These are phyloP conservation scores for Quercus gilva DNA, from an alignment of 306 rosid genomes.

Conservation along the genomic window DNA sequence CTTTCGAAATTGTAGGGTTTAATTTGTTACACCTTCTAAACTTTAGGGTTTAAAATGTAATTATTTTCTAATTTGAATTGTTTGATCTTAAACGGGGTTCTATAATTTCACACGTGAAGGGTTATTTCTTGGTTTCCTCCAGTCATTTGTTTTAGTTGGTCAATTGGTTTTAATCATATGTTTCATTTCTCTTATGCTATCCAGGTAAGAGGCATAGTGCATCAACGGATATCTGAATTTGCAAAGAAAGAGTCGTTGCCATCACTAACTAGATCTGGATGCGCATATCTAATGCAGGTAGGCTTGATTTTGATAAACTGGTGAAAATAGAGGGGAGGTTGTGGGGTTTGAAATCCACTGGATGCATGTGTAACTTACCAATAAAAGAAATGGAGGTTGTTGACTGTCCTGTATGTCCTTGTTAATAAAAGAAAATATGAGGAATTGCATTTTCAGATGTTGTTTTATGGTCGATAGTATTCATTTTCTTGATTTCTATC, in stretches of 20 bases:
- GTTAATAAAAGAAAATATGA: not conserved
- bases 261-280: conserved; percentile 94
- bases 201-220: conserved; percentile 83
- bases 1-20: no score
- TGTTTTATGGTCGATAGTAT: not conserved
- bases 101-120: no score
- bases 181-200: conserved; percentile 28
- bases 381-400: not conserved
- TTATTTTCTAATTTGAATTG: no score
- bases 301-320: conserved; percentile 8
- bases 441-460: not conserved
- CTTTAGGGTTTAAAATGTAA: no score
- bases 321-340: not conserved
- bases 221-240: conserved; percentile 86
- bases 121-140: not conserved
- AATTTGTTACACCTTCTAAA: no score
- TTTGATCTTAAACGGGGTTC: no score
- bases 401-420: not conserved
- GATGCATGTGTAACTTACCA: no score
- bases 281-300: conserved; percentile 98
- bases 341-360: no score
- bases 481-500: not conserved
- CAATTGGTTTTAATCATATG: conserved; percentile 23
- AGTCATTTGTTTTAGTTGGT: not conserved
- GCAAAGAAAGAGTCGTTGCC: conserved; percentile 96